These are phyloP conservation scores for Nigrograna mackinnonii DNA, from an alignment of 2,329 filamentous ascomycete species.

Conservation along the genomic window DNA sequence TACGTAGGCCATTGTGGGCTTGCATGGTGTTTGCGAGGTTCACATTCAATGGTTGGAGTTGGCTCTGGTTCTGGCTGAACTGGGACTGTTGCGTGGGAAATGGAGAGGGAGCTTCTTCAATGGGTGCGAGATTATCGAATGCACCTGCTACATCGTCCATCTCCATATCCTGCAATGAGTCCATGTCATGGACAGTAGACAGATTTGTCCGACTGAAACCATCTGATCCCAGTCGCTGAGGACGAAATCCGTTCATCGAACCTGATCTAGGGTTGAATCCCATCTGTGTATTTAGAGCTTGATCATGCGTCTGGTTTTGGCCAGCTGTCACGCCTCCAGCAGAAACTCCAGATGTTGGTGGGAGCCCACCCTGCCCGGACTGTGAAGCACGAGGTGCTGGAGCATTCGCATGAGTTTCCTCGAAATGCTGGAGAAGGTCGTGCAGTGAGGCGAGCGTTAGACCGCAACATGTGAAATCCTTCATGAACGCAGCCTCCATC, in stretches of 20 bases:
- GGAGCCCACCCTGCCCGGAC: conserved; percentile 48
- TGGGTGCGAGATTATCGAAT: conserved; percentile 50
- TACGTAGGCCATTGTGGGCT: conserved; percentile 76
- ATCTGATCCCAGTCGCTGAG: conserved; percentile 43
- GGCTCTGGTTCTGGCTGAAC: conserved; percentile 58
- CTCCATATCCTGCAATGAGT: conserved; percentile 92
- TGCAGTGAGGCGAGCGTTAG: conserved; percentile 88
- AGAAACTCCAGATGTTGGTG: conserved; percentile 28
- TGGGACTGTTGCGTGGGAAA: conserved; percentile 57
- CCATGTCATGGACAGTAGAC: conserved; percentile 64
- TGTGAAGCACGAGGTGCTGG: conserved; percentile 55
- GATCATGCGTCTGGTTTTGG: conserved; percentile 44
- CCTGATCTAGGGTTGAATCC: conserved; percentile 46
- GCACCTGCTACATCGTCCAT: conserved; percentile 76
- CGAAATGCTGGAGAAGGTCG: conserved; percentile 94
- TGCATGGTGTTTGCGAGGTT: conserved; percentile 73
- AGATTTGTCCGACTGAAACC: conserved; percentile 43
- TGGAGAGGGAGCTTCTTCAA: conserved; percentile 71
- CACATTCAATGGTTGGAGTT: conserved; percentile 75
- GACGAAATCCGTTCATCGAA: conserved; percentile 35
- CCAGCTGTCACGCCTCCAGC: conserved; percentile 45
- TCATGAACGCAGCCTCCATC: conserved; percentile 96
- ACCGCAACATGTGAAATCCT: conserved; percentile 94
- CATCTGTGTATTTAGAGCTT: conserved; percentile 38
- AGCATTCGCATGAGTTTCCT: conserved; percentile 85